Evolutionary conservation across 169 alveolate genomes (phyloP).

Genomic region (Eimeria nieschulzi): DNA sequence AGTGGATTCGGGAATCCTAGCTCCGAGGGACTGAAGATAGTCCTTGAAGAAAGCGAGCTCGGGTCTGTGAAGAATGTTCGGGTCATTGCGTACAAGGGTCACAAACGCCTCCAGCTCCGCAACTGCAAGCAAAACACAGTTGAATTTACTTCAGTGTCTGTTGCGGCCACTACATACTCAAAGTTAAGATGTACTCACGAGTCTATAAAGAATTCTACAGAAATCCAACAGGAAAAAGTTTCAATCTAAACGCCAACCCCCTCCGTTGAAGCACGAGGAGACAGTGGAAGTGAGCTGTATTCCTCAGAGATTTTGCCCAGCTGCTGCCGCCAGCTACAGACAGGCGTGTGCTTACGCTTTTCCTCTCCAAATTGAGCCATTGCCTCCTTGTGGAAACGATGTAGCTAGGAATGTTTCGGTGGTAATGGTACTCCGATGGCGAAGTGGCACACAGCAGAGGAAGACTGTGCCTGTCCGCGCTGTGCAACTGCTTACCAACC

Average conservation of each 20-base stretch:
- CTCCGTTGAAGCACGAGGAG: too few species aligned
- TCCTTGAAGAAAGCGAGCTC: constrained; percentile 81
- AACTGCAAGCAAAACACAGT: constrained; percentile 71
- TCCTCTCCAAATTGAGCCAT: constrained; percentile 50
- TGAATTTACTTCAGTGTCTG: neutral
- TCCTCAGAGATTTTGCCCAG: too few species aligned
- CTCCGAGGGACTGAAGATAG: constrained; percentile 80
- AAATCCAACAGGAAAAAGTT: too few species aligned
- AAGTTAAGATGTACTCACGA: too few species aligned
- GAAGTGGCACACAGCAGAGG: constrained; percentile 5
- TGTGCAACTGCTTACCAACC: too few species aligned
- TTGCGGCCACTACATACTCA: neutral
- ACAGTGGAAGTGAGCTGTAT: too few species aligned
- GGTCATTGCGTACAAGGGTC: constrained; percentile 76
- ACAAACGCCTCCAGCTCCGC: constrained; percentile 82
- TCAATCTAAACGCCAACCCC: too few species aligned
- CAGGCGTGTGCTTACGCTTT: neutral
- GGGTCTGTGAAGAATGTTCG: constrained; percentile 79
- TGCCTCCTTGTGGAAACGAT: neutral
- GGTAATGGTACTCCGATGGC: neutral
- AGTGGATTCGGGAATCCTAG: constrained; percentile 48
- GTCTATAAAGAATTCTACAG: too few species aligned
- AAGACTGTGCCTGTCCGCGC: neutral
- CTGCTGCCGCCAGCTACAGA: too few species aligned
- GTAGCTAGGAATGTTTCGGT: neutral